These are phyloP conservation scores for Manihot esculenta DNA, from an alignment of 441 rosid species.

Conservation along the genomic window DNA sequence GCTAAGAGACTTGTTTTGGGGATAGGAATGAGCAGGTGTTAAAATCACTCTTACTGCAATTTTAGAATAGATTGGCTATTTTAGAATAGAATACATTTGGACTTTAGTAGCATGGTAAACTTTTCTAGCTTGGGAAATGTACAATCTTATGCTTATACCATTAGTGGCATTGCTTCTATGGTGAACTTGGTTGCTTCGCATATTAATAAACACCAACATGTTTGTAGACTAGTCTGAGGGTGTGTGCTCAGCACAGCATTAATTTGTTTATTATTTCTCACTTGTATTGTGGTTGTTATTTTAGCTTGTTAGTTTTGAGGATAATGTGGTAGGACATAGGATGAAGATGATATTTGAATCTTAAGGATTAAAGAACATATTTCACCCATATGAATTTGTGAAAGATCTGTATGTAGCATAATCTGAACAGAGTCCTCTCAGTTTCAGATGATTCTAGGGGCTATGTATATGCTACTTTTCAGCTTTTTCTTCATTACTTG, in stretches of 20 bases:
- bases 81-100: neutral
- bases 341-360: slow-evolving; percentile 3
- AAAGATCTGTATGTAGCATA: neutral
- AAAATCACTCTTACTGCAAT: neutral
- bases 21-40: neutral
- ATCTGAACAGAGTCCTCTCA: neutral
- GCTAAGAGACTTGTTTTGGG: neutral
- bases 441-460: neutral
- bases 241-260: too few species aligned
- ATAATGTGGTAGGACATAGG: neutral
- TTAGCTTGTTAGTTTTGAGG: neutral
- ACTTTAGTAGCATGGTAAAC: neutral
- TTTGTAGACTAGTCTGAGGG: too few species aligned
- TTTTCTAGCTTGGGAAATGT: neutral
- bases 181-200: neutral
- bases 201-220: too few species aligned
- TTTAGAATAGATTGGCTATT: neutral
- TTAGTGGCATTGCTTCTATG: neutral
- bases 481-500: neutral
- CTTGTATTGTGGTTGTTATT: neutral
- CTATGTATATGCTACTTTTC: slow-evolving; percentile 1
- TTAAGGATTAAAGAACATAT: neutral
- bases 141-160: neutral
- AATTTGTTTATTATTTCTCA: neutral
- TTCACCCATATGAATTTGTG: neutral